Evolutionary conservation across 176 grass and related monocot species (phyloP), one percentile per base, ranked within the genome.

Genomic region (Hyparrhenia diplandra): DNA sequence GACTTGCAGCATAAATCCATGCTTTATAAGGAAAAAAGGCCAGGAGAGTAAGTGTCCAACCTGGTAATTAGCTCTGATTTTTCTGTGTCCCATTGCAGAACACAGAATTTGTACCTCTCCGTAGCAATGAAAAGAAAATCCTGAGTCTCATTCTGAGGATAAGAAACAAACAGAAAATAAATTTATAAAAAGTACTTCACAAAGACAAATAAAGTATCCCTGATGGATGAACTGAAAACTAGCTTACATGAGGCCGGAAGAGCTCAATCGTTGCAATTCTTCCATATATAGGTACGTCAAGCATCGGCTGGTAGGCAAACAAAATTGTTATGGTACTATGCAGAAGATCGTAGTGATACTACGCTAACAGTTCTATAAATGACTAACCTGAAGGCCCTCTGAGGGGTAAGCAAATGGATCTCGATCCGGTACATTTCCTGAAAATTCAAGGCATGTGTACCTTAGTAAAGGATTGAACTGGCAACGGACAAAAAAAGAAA

Each of bases 201-300:
- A 14, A 81, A 31, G 13, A 66, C 25, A 85, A 24, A 24, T 25
- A 40, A 25, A 12, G 42, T 16, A 64, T 55, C 3, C 24, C 61
- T 71, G 85, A 46, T 60, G 47, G 63, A 52, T 47, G n/a, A 79
- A 64, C 61, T 20, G 40, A 21, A 67, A 80, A 42, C 5, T 24
- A 29, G 66, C 86, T 81, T 61, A 98, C 95, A 88, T 98, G 90
- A 82, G 95, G 90, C 13, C 92, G 90, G 68, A 32, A 98, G 84
- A 98, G 95, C 82, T 95, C 95, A 23, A 98, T 83, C 2, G 92
- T 98, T 49, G 90, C 84, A 63, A 98, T 95, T 74, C 95, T 92
- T 73, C 95, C 95, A n/a, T 98, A 98, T 76, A 98, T 95, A 52
- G 95, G 95, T 59, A 95, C 95, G 82, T 98, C 95, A 54, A 98